Conservation (phyloP, 257 asterid species). For the Solanum ossicruentum region DNA sequence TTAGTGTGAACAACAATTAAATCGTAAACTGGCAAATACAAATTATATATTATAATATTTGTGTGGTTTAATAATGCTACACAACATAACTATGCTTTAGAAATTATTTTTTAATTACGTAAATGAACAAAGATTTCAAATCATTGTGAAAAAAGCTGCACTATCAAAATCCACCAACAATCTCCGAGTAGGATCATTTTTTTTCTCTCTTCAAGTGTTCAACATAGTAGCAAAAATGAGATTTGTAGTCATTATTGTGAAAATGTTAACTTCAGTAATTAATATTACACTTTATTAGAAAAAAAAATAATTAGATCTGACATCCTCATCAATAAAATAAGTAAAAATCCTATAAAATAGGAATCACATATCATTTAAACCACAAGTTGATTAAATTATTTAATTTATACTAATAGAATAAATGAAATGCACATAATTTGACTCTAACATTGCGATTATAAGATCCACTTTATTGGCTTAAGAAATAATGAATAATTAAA, state of each 20-base stretch:
- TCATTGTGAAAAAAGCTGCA: not conserved
- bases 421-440: not conserved
- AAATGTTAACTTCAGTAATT: not conserved
- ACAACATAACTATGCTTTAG: not conserved
- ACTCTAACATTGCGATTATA: not conserved
- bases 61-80: not conserved
- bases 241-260: no score
- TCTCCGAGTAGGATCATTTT: not conserved
- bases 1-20: not conserved
- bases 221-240: not conserved
- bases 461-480: not conserved
- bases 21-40: not conserved
- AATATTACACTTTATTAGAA: not conserved
- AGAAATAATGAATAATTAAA: no score
- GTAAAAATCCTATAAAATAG: not conserved
- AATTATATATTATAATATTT: not conserved
- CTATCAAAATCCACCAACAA: not conserved
- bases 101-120: not conserved
- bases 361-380: not conserved
- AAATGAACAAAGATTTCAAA: not conserved
- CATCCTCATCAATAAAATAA: not conserved
- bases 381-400: not conserved
- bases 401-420: not conserved
- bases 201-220: not conserved
- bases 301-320: not conserved